phyloP scores from a whole-genome alignment of 1,139 yeast species.

The Suhomyces wounanorum region DNA sequence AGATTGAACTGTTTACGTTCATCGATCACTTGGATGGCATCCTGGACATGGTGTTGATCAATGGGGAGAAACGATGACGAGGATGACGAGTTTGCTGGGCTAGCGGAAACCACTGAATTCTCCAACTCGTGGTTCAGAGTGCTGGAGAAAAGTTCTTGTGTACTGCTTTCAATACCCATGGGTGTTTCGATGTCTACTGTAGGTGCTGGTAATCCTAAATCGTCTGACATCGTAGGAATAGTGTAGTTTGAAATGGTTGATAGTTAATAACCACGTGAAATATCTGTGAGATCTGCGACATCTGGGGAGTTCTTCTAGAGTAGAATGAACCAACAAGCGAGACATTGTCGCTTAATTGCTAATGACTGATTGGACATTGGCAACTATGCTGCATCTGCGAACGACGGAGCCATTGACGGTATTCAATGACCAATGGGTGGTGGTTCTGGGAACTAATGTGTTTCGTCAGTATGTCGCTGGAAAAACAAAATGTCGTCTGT shows the following conservation, averaged over 20 bases:
- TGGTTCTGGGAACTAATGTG: too few relatives aligned
- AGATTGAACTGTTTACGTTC: constrained; percentile 69
- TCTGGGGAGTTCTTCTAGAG: neutral
- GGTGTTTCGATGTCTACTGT: constrained; percentile 11
- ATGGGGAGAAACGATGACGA: constrained; percentile 48
- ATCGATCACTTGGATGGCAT: constrained; percentile 75
- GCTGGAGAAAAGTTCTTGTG: neutral
- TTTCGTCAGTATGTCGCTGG: neutral
- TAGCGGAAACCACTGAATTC: neutral
- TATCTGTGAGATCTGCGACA: constrained; percentile 1
- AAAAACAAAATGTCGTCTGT: neutral
- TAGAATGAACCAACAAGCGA: neutral
- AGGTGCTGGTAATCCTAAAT: constrained; percentile 11
- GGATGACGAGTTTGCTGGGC: constrained; percentile 24
- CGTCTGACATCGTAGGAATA: constrained; percentile 11
- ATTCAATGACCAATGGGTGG: too few relatives aligned
- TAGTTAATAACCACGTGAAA: constrained; percentile 4
- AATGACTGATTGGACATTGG: neutral
- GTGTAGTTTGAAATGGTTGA: neutral
- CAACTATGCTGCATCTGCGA: too few relatives aligned
- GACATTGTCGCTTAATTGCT: neutral
- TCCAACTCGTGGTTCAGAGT: neutral
- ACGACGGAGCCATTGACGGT: too few relatives aligned
- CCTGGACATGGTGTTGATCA: constrained; percentile 31
- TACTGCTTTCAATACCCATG: neutral